Conservation (phyloP, 805 yeast species). For the Candida michaelii region DNA sequence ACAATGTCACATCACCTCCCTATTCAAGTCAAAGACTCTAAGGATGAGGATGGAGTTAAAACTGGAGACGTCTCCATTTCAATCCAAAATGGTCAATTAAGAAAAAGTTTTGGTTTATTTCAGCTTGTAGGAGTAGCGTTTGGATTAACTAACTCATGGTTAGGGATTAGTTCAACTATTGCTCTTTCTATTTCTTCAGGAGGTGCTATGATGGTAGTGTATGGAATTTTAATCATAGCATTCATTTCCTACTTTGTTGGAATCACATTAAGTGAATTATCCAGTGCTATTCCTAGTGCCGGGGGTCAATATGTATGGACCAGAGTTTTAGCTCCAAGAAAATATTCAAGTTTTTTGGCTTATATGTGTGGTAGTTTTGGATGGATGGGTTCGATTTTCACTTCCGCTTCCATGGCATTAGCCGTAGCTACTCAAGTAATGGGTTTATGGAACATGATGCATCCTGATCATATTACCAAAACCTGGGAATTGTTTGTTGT, state of each 20-base stretch:
- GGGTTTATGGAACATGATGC: conserved; percentile 48
- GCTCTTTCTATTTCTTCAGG: conserved; percentile 56
- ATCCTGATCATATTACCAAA: conserved; percentile 33
- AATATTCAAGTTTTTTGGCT: conserved; percentile 48
- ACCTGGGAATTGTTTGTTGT: conserved; percentile 39
- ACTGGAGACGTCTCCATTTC: conserved; percentile 1
- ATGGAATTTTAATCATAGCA: conserved; percentile 55
- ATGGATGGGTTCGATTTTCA: conserved; percentile 61
- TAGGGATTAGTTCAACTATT: conserved; percentile 57
- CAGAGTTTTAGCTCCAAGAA: conserved; percentile 50
- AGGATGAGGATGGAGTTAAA: conserved; percentile 4
- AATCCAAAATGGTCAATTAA: conserved; percentile 11
- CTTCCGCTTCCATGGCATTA: conserved; percentile 59
- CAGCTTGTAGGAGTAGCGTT: conserved; percentile 59
- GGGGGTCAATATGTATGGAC: conserved; percentile 66
- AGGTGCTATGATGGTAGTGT: conserved; percentile 57
- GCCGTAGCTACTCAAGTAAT: conserved; percentile 52
- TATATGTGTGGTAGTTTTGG: conserved; percentile 63
- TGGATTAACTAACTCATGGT: conserved; percentile 62
- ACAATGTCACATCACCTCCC: background rate
- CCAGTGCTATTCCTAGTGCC: conserved; percentile 54
- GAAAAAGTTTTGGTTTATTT: conserved; percentile 14
- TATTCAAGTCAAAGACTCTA: background rate
- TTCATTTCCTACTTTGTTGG: conserved; percentile 48
- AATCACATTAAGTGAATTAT: conserved; percentile 51